phyloP scores from a whole-genome alignment of 2,329 filamentous ascomycete species.

The Coniochaeta ligniaria region DNA sequence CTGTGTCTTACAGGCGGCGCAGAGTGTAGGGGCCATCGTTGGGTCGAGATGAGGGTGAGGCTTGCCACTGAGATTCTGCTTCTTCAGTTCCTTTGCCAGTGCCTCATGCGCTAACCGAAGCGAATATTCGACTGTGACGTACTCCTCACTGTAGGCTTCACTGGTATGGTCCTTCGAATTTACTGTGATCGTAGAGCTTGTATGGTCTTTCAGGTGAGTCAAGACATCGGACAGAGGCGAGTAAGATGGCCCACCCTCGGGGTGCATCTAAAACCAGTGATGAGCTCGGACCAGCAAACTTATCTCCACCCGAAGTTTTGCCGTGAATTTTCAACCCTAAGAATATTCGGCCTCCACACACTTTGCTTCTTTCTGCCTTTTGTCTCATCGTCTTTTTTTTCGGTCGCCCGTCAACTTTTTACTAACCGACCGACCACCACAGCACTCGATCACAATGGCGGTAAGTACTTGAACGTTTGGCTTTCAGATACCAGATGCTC shows the following conservation, averaged over 20 bases:
- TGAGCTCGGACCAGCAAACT: not conserved
- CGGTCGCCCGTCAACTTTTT: slow-evolving; percentile 30
- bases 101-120: not conserved
- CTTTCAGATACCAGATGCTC: slow-evolving; percentile 12
- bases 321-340: slow-evolving; percentile 1
- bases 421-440: slow-evolving; percentile 40
- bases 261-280: not conserved
- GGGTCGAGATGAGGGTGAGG: not conserved
- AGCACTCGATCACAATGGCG: slow-evolving; percentile 45
- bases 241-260: not conserved
- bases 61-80: not conserved
- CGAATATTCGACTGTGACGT: not conserved
- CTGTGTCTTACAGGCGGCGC: slow-evolving; percentile 66
- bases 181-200: not conserved
- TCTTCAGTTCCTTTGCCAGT: not conserved
- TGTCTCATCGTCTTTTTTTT: slow-evolving; percentile 17
- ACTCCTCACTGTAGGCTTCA: not conserved
- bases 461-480: slow-evolving; percentile 41
- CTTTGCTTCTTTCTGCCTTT: slow-evolving; percentile 5
- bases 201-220: not conserved
- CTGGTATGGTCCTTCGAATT: not conserved
- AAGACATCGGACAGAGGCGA: not conserved
- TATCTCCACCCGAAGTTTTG: not conserved
- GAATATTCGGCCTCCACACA: slow-evolving; percentile 1
- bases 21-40: slow-evolving; percentile 69